Conservation (phyloP, 495 filamentous ascomycete species). For the Neurospora sp. region DNA sequence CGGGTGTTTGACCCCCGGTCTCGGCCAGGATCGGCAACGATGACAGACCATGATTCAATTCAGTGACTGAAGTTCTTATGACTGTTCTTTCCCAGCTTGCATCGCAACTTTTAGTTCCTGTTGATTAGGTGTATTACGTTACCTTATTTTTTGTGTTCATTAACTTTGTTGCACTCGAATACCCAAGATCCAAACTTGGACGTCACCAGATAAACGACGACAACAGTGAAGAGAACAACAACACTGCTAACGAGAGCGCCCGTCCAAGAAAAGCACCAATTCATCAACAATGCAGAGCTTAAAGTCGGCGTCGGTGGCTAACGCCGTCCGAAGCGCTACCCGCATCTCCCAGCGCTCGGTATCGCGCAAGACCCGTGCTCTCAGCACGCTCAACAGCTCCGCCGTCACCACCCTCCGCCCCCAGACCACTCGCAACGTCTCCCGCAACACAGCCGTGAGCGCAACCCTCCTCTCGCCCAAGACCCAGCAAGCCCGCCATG, state of each 20-base stretch:
- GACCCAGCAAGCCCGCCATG: constrained; percentile 9
- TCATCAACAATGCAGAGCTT: constrained; percentile 14
- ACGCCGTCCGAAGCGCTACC: constrained; percentile 11
- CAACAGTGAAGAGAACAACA: background rate
- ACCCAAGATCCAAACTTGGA: background rate
- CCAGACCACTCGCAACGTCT: background rate
- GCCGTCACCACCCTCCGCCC: background rate
- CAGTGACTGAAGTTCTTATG: background rate
- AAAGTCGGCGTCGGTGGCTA: constrained; percentile 7
- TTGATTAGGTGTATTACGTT: background rate
- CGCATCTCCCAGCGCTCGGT: constrained; percentile 4
- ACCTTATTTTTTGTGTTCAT: background rate
- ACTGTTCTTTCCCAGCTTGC: background rate
- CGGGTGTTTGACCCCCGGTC: background rate
- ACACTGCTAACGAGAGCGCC: background rate
- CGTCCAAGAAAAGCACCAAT: constrained; percentile 1
- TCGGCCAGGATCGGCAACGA: constrained; percentile 2
- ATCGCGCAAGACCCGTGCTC: background rate
- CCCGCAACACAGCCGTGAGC: background rate
- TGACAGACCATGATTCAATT: background rate
- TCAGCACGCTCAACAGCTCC: background rate
- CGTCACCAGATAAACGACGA: background rate
- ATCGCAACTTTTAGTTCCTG: background rate
- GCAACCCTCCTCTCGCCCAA: background rate
- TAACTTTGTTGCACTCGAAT: background rate